Conservation (phyloP, 1,139 yeast species). For the Chernovozyma sophiae-reginae region DNA sequence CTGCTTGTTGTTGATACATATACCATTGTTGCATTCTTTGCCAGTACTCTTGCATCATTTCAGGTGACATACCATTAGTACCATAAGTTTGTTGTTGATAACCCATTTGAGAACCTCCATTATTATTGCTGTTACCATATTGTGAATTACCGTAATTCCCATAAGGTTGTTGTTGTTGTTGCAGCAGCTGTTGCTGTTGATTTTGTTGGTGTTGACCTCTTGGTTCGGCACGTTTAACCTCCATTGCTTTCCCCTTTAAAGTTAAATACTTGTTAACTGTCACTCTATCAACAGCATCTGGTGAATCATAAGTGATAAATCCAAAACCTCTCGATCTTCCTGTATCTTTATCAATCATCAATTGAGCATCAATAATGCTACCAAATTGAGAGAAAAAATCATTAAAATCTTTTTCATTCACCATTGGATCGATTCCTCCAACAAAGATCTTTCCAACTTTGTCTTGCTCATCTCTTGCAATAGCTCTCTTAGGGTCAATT, state of each 20-base stretch:
- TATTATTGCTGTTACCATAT: conserved; percentile 9
- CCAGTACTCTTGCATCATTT: conserved; percentile 86
- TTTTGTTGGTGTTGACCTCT: conserved; percentile 53
- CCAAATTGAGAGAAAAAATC: conserved; percentile 89
- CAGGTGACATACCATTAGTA: conserved; percentile 64
- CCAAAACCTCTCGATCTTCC: conserved; percentile 99
- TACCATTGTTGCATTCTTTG: conserved; percentile 80
- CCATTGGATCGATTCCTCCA: conserved; percentile 97
- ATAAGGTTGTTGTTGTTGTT: conserved; percentile 29
- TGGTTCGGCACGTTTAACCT: conserved; percentile 98
- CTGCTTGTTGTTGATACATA: conserved; percentile 47
- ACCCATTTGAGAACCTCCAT: conserved; percentile 22
- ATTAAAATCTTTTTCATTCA: conserved; percentile 87
- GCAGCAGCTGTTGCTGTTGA: conserved; percentile 37
- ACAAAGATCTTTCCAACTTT: conserved; percentile 96
- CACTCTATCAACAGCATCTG: conserved; percentile 91
- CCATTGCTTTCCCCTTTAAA: conserved; percentile 88
- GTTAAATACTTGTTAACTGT: conserved; percentile 78
- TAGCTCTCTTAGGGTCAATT: conserved; percentile 96
- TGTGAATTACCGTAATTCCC: conserved; percentile 35
- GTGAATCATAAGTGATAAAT: conserved; percentile 92
- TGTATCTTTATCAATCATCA: conserved; percentile 96
- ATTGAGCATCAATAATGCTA: conserved; percentile 90
- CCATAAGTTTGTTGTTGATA: conserved; percentile 27
- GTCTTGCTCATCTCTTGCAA: conserved; percentile 97